A percentile compares a stretch with the other conserved stretches of the same genome.
Evolutionary conservation across 1,139 yeast genomes (phyloP).

Genomic region (Fermentozyma sake): DNA sequence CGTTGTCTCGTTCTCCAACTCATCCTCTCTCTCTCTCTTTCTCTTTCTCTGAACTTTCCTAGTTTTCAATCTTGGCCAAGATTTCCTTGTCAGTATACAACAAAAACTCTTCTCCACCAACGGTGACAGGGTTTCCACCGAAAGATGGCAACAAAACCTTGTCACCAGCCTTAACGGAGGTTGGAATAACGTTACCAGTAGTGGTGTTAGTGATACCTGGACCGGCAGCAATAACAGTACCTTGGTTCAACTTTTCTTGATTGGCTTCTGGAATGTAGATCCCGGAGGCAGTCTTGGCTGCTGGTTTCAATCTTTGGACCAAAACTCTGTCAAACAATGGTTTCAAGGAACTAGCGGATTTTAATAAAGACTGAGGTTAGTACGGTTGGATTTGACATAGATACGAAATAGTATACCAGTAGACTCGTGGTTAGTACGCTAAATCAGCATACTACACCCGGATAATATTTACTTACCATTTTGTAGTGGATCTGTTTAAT

Average conservation of each 20-base stretch:
- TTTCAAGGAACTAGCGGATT: conserved; percentile 80
- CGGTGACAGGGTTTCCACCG: conserved; percentile 83
- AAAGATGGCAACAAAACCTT: conserved; percentile 87
- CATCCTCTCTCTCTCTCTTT: too few species aligned
- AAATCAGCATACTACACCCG: too few species aligned
- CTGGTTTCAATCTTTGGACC: conserved; percentile 90
- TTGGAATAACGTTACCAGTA: conserved; percentile 64
- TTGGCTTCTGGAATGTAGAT: conserved; percentile 95
- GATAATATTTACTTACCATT: conserved; percentile 8
- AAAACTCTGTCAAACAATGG: conserved; percentile 95
- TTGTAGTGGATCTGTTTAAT: too few species aligned
- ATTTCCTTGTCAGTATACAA: conserved; percentile 88
- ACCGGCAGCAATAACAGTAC: conserved; percentile 76
- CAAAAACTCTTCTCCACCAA: conserved; percentile 77
- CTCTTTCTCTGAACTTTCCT: too few species aligned
- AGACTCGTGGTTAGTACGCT: too few species aligned
- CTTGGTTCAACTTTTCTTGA: conserved; percentile 87
- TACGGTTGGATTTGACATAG: conserved; percentile 9
- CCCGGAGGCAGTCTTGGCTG: conserved; percentile 90
- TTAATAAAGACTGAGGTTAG: conserved; percentile 50
- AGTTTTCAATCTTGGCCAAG: conserved; percentile 71
- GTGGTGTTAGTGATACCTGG: conserved; percentile 68
- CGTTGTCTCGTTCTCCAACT: too few species aligned
- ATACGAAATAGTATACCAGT: too few species aligned
- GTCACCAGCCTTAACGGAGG: conserved; percentile 83